Percentiles rank a stretch among this genome's conserved stretches.
Evolutionary conservation across 352 stramenopile species (phyloP).

Genomic region (Stramenopiles sp.): DNA sequence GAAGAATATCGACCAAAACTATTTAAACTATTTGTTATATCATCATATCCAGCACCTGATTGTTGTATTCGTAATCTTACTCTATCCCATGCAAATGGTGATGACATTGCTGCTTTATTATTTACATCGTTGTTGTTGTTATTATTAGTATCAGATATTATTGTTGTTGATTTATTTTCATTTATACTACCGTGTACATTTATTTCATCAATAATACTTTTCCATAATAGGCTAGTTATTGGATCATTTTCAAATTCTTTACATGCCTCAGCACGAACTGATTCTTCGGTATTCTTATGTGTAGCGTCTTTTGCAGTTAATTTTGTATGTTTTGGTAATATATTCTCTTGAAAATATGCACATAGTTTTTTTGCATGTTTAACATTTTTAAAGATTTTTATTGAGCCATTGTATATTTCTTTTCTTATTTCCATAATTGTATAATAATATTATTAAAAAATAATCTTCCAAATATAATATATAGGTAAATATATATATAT

Average conservation of each 20-base stretch:
- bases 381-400: neutral
- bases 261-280: neutral
- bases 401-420: neutral
- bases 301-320: neutral
- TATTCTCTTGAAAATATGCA: neutral
- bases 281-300: neutral
- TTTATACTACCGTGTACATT: too few species aligned
- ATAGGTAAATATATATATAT: too few species aligned
- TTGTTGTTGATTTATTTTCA: too few species aligned
- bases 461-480: too few species aligned
- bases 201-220: neutral
- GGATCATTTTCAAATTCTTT: slow-evolving; percentile 1
- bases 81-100: neutral
- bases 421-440: neutral
- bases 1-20: neutral
- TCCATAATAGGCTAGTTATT: neutral
- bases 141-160: too few species aligned
- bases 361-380: neutral
- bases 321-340: neutral
- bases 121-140: too few species aligned
- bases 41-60: neutral
- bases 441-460: too few species aligned
- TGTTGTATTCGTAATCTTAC: neutral
- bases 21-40: neutral
- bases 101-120: too few species aligned